These are phyloP conservation scores for Backusella liffmaniae DNA, from an alignment of 192 early-diverging fungal species.

Conservation along the genomic window DNA sequence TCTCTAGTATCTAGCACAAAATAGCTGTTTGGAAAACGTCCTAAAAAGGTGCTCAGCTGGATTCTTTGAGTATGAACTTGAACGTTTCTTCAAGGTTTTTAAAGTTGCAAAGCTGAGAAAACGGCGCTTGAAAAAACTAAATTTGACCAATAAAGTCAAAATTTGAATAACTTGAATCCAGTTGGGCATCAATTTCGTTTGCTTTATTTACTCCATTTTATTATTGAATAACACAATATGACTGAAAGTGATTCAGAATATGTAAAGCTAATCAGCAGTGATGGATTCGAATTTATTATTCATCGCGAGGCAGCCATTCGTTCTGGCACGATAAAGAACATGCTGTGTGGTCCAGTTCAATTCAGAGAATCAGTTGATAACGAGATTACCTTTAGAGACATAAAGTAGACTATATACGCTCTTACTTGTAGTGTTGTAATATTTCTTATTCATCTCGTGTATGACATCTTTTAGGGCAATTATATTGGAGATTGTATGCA, in stretches of 20 bases:
- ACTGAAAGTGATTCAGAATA: conserved; percentile 34
- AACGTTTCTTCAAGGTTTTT: too few species aligned
- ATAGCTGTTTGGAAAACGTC: too few species aligned
- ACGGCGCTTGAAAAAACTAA: too few species aligned
- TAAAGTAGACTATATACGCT: conserved; percentile 60
- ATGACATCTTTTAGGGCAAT: conserved; percentile 59
- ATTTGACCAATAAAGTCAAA: too few species aligned
- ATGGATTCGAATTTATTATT: conserved; percentile 89
- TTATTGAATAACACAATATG: not conserved
- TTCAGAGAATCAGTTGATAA: conserved; percentile 91
- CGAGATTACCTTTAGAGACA: conserved; percentile 85
- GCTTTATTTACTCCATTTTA: not conserved
- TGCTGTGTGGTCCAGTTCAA: conserved; percentile 87
- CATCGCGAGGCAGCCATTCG: conserved; percentile 85
- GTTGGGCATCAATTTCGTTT: too few species aligned
- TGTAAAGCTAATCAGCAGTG: conserved; percentile 85
- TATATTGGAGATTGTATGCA: conserved; percentile 91
- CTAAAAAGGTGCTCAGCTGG: too few species aligned
- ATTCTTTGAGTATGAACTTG: too few species aligned
- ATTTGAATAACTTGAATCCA: too few species aligned
- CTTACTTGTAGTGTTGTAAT: not conserved
- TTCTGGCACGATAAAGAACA: conserved; percentile 92
- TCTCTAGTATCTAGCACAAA: too few species aligned
- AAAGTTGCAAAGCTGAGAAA: too few species aligned
- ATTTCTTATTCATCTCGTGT: not conserved